Evolutionary conservation across 352 stramenopile genomes (phyloP).

Genomic region (Globisporangium heterothallicum): DNA sequence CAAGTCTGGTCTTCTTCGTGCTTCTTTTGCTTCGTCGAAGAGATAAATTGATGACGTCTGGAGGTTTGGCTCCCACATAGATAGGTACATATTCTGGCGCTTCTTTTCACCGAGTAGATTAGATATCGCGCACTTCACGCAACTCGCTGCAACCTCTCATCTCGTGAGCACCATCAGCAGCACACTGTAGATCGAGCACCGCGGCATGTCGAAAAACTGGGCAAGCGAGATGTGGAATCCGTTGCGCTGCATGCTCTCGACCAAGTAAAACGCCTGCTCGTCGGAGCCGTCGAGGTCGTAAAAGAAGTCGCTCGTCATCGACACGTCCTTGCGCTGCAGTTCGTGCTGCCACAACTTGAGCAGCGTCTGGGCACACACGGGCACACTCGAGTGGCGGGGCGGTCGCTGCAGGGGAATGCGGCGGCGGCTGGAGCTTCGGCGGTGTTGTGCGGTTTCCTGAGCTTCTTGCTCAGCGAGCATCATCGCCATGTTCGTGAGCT

Average conservation of each 20-base stretch:
- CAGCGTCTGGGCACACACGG: conserved; percentile 63
- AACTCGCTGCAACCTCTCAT: no score
- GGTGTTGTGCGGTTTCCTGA: conserved; percentile 10
- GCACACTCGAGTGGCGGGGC: conserved; percentile 55
- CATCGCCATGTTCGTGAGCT: conserved; percentile 32
- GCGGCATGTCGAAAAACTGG: conserved; percentile 57
- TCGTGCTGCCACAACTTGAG: conserved; percentile 61
- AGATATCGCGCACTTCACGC: no score
- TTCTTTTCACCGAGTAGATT: neutral
- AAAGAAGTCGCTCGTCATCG: conserved; percentile 27
- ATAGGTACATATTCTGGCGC: conserved; percentile 2
- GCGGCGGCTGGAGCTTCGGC: conserved; percentile 13
- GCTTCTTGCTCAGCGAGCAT: conserved; percentile 50
- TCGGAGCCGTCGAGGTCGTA: conserved; percentile 48
- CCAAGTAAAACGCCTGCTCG: conserved; percentile 46
- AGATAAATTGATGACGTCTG: no score
- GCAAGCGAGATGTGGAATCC: conserved; percentile 56
- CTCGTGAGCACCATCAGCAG: conserved; percentile 51
- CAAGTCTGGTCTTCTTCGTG: neutral
- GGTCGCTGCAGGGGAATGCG: conserved; percentile 39
- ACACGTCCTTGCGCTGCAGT: conserved; percentile 50
- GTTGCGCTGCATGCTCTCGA: conserved; percentile 56
- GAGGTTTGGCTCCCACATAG: conserved; percentile 5
- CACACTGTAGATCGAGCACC: conserved; percentile 73
- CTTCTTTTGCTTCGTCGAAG: neutral